These are phyloP conservation scores for Trametes elegans DNA, from an alignment of 768 basidiomycete species.

Conservation along the genomic window DNA sequence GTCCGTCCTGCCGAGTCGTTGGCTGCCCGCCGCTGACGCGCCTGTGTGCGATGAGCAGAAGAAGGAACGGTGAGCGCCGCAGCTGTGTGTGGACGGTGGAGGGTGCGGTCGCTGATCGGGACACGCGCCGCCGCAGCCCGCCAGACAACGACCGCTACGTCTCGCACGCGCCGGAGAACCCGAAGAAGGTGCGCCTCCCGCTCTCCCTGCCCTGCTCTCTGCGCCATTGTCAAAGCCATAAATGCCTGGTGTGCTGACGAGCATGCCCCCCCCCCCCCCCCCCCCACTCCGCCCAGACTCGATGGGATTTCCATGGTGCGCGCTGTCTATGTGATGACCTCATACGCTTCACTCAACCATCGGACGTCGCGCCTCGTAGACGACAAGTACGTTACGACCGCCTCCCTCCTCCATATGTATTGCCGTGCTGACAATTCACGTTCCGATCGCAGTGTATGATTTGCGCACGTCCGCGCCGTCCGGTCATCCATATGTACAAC, in stretches of 20 bases:
- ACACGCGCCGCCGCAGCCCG: slow-evolving; percentile 46
- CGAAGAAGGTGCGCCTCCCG: slow-evolving; percentile 66
- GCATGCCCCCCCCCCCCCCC: no score
- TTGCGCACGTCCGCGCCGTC: no score
- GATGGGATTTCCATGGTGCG: slow-evolving; percentile 79
- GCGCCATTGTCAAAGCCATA: slow-evolving; percentile 5
- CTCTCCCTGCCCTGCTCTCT: not conserved
- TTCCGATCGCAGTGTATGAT: not conserved
- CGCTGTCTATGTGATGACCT: not conserved
- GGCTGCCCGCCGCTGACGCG: not conserved
- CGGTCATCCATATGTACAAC: no score
- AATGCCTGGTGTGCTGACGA: not conserved
- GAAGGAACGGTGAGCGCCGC: slow-evolving; percentile 57
- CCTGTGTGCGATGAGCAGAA: slow-evolving; percentile 32
- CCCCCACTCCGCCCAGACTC: slow-evolving; percentile 46
- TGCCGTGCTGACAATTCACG: not conserved
- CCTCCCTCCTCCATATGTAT: not conserved
- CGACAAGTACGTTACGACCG: not conserved
- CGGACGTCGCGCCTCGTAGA: not conserved
- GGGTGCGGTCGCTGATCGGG: not conserved
- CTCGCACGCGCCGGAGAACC: slow-evolving; percentile 72
- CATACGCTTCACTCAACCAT: not conserved
- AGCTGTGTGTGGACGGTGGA: not conserved
- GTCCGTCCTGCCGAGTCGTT: not conserved
- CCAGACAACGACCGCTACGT: slow-evolving; percentile 85